Evolutionary conservation across 1,284 basidiomycete genomes (phyloP), one percentile per base, ranked within the genome.

Genomic region (Gomphus bonarii): DNA sequence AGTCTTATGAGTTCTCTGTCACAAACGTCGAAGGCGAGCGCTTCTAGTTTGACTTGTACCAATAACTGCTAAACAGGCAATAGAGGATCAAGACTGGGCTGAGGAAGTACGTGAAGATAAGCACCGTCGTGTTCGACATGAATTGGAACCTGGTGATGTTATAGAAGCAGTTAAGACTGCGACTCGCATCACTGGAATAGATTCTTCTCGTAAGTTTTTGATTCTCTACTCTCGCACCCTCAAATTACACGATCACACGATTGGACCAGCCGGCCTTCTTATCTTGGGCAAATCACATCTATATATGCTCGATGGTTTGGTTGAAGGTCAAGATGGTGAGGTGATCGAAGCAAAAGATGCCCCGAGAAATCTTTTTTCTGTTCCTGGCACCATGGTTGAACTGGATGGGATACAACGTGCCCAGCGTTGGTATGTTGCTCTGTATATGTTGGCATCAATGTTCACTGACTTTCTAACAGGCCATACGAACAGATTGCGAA

Each of bases 261-360:
- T 48, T 33, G 22, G 46, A 9, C 55, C 65, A 86, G 91, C 92
- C 58, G 91, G 93, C 2, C 75, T 97, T 8, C 75, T 97, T 25
- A 94, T 97, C 51, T 78, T 94, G 28, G 94, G 93, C 16, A 78
- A 79, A 54, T 85, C 81, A 3, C 89, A 94, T 65, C 70, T 97
- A 7, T 97, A 97, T 65, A 86, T 97, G 73, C 74, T 97, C 14
- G 93, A 97, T 65, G 93, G 94, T 6, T 75, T 97, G n/a, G 87
- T 95, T 14, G 89, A 95, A 68, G 86, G 84, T 54, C 81, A 87
- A 9, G 82, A 85, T 47, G 93, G 92, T 0, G 93, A 95, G 67
- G 82, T 97, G 38, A 85, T 97, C 51, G 91, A 94, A 64, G 90
- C 89, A 1, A 81, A 81, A 62, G 90, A 95, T 63, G 92, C 92